Evolutionary conservation across 2,329 filamentous ascomycete species (phyloP).

Genomic region (Balansia obtecta): DNA sequence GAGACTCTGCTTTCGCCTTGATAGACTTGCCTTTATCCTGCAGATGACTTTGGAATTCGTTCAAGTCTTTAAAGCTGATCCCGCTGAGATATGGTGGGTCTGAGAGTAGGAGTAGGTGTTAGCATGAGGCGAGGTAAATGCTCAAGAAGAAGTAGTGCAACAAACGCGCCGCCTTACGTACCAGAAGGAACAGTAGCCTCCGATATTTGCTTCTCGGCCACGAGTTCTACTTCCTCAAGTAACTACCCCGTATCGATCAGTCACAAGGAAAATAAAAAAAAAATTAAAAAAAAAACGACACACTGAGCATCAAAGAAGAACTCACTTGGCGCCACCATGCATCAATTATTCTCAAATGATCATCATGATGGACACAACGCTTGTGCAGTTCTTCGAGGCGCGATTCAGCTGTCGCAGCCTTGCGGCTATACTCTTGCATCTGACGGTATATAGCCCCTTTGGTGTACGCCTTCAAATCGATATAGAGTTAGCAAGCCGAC

Average conservation of each 20-base stretch:
- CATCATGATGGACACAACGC: conserved; percentile 71
- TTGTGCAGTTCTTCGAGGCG: conserved; percentile 73
- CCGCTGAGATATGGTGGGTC: conserved; percentile 44
- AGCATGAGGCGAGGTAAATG: conserved; percentile 7
- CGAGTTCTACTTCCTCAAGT: conserved; percentile 49
- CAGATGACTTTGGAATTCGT: conserved; percentile 73
- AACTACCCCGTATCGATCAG: conserved; percentile 28
- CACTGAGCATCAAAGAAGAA: conserved; percentile 7
- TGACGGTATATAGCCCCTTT: conserved; percentile 96
- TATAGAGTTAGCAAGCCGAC: not conserved
- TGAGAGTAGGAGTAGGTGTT: conserved; percentile 19
- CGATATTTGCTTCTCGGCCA: conserved; percentile 37
- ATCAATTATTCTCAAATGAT: conserved; percentile 83
- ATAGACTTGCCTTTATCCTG: conserved; percentile 65
- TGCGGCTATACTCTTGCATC: conserved; percentile 95
- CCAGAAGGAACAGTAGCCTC: conserved; percentile 11
- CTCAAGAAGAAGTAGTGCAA: too few species aligned
- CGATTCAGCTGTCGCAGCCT: conserved; percentile 68
- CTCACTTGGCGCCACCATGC: conserved; percentile 87
- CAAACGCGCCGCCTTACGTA: conserved; percentile 7
- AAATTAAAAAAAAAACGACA: not conserved
- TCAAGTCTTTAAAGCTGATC: conserved; percentile 48
- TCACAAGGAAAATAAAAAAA: too few species aligned
- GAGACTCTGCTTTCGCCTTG: conserved; percentile 55
- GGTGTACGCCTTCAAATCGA: conserved; percentile 22